These are phyloP conservation scores for Arachnomyces sp. DNA, from an alignment of 2,329 filamentous ascomycete species.

Conservation along the genomic window DNA sequence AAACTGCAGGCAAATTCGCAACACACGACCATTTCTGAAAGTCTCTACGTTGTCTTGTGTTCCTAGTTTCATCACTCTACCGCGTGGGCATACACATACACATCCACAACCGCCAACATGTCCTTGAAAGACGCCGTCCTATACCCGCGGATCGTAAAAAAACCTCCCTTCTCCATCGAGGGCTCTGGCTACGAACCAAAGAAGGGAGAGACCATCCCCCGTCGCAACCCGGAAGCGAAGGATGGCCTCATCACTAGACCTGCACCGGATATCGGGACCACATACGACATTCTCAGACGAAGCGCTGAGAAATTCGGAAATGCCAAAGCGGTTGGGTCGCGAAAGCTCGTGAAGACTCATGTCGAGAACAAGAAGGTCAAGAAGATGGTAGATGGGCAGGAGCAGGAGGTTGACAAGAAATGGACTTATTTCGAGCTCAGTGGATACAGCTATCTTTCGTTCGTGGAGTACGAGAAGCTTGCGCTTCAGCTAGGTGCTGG, in stretches of 20 bases:
- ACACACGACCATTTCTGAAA: too few species aligned
- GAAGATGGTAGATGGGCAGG: slow-evolving; percentile 75
- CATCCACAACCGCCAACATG: slow-evolving; percentile 20
- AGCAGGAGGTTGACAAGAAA: slow-evolving; percentile 75
- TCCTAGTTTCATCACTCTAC: slow-evolving; percentile 2
- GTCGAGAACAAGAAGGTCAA: slow-evolving; percentile 81
- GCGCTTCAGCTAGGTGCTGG: slow-evolving; percentile 63
- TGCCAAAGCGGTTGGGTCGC: slow-evolving; percentile 59
- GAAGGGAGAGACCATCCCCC: slow-evolving; percentile 75
- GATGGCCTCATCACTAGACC: slow-evolving; percentile 60
- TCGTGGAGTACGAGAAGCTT: slow-evolving; percentile 66
- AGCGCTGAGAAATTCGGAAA: slow-evolving; percentile 56
- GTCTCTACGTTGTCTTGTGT: not conserved
- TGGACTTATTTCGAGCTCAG: slow-evolving; percentile 86
- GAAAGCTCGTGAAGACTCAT: slow-evolving; percentile 68
- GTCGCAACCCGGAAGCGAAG: slow-evolving; percentile 62
- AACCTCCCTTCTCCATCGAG: slow-evolving; percentile 68
- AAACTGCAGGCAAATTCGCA: too few species aligned
- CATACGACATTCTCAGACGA: slow-evolving; percentile 68
- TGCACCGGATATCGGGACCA: slow-evolving; percentile 61
- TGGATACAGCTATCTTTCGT: slow-evolving; percentile 66
- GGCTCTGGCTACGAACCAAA: slow-evolving; percentile 58
- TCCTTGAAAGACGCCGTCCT: slow-evolving; percentile 24
- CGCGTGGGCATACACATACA: slow-evolving; percentile 7
- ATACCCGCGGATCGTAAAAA: slow-evolving; percentile 50